Percentiles rank a stretch among this genome's conserved stretches.
Evolutionary conservation across 1,284 basidiomycete genomes (phyloP).

Genomic region (Cryptococcus sp.): DNA sequence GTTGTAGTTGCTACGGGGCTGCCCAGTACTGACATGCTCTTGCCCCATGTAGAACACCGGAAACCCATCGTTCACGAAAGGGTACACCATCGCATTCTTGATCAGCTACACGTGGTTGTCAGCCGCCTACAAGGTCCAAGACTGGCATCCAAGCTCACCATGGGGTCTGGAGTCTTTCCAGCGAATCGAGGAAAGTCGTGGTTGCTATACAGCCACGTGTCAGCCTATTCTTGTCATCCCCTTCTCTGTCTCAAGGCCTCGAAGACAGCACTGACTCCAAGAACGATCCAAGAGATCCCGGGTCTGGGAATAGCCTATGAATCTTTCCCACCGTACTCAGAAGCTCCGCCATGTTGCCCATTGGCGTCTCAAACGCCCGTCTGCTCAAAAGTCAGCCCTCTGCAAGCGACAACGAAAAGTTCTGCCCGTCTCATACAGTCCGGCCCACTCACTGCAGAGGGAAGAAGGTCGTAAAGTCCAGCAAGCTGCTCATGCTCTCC

Average conservation of each 20-base stretch:
- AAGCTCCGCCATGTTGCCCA: conserved; percentile 36
- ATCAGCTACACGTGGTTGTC: conserved; percentile 33
- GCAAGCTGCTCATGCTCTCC: conserved; percentile 54
- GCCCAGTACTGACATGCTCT: conserved; percentile 47
- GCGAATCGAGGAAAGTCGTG: conserved; percentile 52
- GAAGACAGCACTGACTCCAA: conserved; percentile 43
- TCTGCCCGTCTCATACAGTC: not conserved
- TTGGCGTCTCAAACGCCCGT: conserved; percentile 39
- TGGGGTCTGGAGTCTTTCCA: conserved; percentile 30
- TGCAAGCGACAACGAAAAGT: too few relatives aligned
- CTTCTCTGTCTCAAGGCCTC: too few relatives aligned
- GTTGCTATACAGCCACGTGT: conserved; percentile 29
- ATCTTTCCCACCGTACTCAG: conserved; percentile 39
- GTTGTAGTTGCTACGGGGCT: not conserved
- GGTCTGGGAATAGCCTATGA: conserved; percentile 40
- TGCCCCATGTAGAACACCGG: conserved; percentile 60
- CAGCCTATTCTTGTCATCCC: too few relatives aligned
- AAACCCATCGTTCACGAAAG: conserved; percentile 55
- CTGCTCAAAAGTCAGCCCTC: too few relatives aligned
- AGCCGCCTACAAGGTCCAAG: too few relatives aligned
- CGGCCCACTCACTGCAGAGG: conserved; percentile 49
- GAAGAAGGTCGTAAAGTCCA: conserved; percentile 59
- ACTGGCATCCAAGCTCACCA: conserved; percentile 23
- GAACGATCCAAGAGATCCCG: conserved; percentile 51
- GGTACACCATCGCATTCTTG: conserved; percentile 52